Evolutionary conservation across 2,329 filamentous ascomycete species (phyloP), one percentile per base, ranked within the genome.

Genomic region (Daldinia sp.): DNA sequence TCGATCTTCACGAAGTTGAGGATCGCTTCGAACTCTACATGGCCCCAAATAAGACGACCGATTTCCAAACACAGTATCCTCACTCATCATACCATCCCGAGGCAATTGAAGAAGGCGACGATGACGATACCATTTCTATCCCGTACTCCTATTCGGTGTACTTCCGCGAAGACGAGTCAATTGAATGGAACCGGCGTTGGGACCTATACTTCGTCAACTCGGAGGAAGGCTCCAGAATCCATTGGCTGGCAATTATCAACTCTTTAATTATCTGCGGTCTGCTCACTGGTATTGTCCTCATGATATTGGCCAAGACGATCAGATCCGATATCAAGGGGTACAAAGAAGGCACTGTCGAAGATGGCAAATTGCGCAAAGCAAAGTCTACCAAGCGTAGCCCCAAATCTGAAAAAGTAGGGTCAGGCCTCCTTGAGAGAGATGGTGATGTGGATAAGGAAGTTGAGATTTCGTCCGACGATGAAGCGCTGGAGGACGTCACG

Each of bases 81-180:
- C 86, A 88, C 30, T 86, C 86, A 0, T 89, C 88, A 0, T 90
- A 90, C 76, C 80, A 87, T 30, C 87, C 86, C 0, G 82, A 87
- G 63, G 82, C 85, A 42, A 58, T 75, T 5, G 84, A 86, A 46
- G 87, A 90, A 57, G 82, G 86, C 26, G 87, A 90, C 46, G 90
- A 92, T 65, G 87, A 86, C 28, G 87, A 88, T 13, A 92, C 84
- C 1, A 79, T 96, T 56, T 89, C 86, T 1, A 90, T 97, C 58
- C 93, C 93, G 0, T 97, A 94, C 80, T 92, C 93, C 0, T 97
- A 97, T 81, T 95, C 93, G 2, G 91, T 97, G 13, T 97, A 96
- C 80, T 97, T 94, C 82, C 90, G 93, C 58, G 92, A 97, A 78
- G 93, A 97, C 69, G 87, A 90, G 46, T 88, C 86, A 20, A 84